A percentile compares a stretch with the other conserved stretches of the same genome.
Conservation (phyloP, 2,329 filamentous ascomycete genomes). For the Plectosphaerella plurivora region DNA sequence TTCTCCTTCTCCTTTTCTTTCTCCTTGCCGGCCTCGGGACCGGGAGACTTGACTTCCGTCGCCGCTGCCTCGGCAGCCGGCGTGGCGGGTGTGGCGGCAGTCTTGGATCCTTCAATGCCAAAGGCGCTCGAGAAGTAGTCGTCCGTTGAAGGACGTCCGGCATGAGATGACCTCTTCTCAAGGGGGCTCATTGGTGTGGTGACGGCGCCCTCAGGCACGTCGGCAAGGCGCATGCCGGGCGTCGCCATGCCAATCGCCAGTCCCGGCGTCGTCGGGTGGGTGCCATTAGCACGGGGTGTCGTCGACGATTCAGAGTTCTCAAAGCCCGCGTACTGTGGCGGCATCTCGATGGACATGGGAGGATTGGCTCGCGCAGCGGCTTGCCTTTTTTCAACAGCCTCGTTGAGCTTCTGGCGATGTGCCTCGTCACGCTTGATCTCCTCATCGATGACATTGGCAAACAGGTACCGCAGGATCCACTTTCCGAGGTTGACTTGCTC, state of each 20-base stretch:
- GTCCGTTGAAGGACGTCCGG: slow-evolving; percentile 58
- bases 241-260: slow-evolving; percentile 75
- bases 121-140: slow-evolving; percentile 75
- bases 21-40: slow-evolving; percentile 37
- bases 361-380: slow-evolving; percentile 51
- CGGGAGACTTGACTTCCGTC: slow-evolving; percentile 10
- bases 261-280: slow-evolving; percentile 65
- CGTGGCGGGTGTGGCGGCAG: slow-evolving; percentile 41
- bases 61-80: slow-evolving; percentile 40
- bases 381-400: slow-evolving; percentile 54
- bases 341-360: slow-evolving; percentile 53
- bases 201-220: slow-evolving; percentile 42
- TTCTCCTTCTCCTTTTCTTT: slow-evolving; percentile 42
- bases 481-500: slow-evolving; percentile 86
- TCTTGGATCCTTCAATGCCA: slow-evolving; percentile 39
- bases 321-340: slow-evolving; percentile 27
- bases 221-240: slow-evolving; percentile 46
- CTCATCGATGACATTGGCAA: slow-evolving; percentile 83
- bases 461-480: slow-evolving; percentile 92
- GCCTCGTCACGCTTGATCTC: slow-evolving; percentile 78
- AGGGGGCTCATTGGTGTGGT: slow-evolving; percentile 38
- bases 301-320: slow-evolving; percentile 27
- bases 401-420: slow-evolving; percentile 66
- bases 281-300: slow-evolving; percentile 62
- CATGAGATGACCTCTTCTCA: slow-evolving; percentile 52